A percentile compares a stretch with the other conserved stretches of the same genome.
Evolutionary conservation across 2,329 filamentous ascomycete genomes (phyloP).

Genomic region (Aspergillus aculeatus): DNA sequence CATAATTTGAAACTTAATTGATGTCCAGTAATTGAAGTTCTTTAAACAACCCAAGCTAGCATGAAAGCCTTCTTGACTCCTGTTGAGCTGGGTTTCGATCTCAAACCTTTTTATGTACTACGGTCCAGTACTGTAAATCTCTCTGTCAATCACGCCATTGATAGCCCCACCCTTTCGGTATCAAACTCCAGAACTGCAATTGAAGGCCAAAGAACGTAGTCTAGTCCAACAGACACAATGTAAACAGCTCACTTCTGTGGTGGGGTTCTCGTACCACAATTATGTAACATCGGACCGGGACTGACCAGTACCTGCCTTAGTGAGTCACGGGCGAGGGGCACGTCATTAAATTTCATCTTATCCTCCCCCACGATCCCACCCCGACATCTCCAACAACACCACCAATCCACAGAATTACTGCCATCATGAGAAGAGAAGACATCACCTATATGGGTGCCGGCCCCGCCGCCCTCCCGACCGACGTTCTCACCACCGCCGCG

Average conservation of each 20-base stretch:
- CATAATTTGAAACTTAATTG: no score
- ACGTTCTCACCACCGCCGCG: constrained; percentile 74
- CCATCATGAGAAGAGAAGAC: constrained; percentile 64
- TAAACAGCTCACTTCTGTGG: neutral
- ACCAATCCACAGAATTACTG: neutral
- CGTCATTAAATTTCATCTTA: constrained; percentile 6
- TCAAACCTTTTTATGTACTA: no score
- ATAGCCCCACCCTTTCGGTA: neutral
- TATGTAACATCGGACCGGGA: neutral
- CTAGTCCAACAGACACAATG: neutral
- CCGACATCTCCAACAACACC: neutral
- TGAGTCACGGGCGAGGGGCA: constrained; percentile 1
- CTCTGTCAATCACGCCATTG: neutral
- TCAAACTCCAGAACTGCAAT: neutral
- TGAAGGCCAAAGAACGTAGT: neutral
- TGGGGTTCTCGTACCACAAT: neutral
- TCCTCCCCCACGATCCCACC: neutral
- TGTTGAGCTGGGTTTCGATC: no score
- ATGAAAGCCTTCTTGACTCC: no score
- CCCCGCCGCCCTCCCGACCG: constrained; percentile 79
- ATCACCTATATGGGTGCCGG: constrained; percentile 88
- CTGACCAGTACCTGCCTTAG: neutral
- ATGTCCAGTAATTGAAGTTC: no score
- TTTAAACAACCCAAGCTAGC: no score
- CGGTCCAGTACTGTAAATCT: neutral